phyloP scores from a whole-genome alignment of 352 stramenopile genomes.

The Globisporangium parvum region DNA sequence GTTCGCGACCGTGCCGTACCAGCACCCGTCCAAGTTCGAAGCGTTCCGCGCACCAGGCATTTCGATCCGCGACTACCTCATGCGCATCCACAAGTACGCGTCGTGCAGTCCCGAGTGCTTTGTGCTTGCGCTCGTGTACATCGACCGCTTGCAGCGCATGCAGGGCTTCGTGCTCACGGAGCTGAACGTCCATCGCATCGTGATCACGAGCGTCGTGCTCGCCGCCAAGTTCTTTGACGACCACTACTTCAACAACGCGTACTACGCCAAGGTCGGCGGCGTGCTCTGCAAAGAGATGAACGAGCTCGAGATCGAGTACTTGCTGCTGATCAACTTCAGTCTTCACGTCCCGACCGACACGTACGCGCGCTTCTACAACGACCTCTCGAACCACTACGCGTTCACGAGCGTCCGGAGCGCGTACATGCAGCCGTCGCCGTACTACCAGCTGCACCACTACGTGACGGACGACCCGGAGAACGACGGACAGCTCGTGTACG shows the following conservation, averaged over 20 bases:
- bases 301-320: conserved; percentile 96
- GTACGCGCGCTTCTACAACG: conserved; percentile 90
- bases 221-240: conserved; percentile 99
- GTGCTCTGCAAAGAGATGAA: conserved; percentile 95
- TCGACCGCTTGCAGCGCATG: conserved; percentile 96
- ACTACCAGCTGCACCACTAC: conserved; percentile 60
- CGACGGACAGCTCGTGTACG: conserved; percentile 70
- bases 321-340: conserved; percentile 98
- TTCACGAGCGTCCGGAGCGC: conserved; percentile 50
- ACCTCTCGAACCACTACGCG: conserved; percentile 84
- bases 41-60: conserved; percentile 78
- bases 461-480: conserved; percentile 57
- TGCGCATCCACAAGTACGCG: conserved; percentile 96
- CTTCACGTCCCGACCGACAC: conserved; percentile 91
- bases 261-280: conserved; percentile 97
- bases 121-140: conserved; percentile 98
- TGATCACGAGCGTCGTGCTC: conserved; percentile 97
- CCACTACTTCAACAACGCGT: conserved; percentile 99
- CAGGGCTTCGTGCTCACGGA: conserved; percentile 95
- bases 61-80: conserved; percentile 78
- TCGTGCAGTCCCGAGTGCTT: conserved; percentile 98
- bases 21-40: conserved; percentile 78
- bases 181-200: conserved; percentile 97
- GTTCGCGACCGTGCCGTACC: conserved; percentile 44
- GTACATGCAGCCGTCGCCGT: conserved; percentile 25